Conservation (phyloP, 345 rosid species). For the Citrus hindsii region DNA sequence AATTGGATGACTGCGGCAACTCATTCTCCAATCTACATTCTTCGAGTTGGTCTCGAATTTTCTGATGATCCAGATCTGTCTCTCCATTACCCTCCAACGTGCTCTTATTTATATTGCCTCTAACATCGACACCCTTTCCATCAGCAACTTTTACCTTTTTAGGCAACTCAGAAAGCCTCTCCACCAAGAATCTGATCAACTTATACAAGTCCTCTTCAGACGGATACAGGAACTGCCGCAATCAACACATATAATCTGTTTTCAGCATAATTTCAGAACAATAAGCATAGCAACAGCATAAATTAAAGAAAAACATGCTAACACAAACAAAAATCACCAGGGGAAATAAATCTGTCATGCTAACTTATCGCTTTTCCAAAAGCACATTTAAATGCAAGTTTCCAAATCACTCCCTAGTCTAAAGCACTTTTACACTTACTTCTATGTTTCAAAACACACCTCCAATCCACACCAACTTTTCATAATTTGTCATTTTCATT, state of each 20-base stretch:
- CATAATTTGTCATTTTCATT: background rate
- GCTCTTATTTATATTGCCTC: constrained; percentile 18
- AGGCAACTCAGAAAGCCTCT: constrained; percentile 50
- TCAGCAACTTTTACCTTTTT: constrained; percentile 26
- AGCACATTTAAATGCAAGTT: background rate
- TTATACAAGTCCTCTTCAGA: constrained; percentile 61
- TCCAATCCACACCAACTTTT: background rate
- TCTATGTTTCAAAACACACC: background rate
- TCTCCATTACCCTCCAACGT: constrained; percentile 24
- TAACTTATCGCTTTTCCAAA: background rate
- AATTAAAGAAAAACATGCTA: background rate
- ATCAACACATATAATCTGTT: constrained; percentile 66
- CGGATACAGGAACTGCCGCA: constrained; percentile 83
- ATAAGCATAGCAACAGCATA: constrained; percentile 38
- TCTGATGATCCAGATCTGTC: constrained; percentile 38
- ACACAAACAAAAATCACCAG: background rate
- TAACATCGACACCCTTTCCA: constrained; percentile 21
- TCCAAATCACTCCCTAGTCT: background rate
- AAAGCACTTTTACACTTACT: background rate
- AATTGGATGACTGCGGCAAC: constrained; percentile 22
- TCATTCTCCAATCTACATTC: constrained; percentile 40
- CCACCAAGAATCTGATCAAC: constrained; percentile 69
- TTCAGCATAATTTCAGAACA: constrained; percentile 50
- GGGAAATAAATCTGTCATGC: background rate
- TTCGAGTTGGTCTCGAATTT: constrained; percentile 38